Percentiles rank a stretch among this genome's conserved stretches.
These are phyloP conservation scores for Acrocalymma vagum DNA, from an alignment of 2,329 filamentous ascomycete species.

Conservation along the genomic window DNA sequence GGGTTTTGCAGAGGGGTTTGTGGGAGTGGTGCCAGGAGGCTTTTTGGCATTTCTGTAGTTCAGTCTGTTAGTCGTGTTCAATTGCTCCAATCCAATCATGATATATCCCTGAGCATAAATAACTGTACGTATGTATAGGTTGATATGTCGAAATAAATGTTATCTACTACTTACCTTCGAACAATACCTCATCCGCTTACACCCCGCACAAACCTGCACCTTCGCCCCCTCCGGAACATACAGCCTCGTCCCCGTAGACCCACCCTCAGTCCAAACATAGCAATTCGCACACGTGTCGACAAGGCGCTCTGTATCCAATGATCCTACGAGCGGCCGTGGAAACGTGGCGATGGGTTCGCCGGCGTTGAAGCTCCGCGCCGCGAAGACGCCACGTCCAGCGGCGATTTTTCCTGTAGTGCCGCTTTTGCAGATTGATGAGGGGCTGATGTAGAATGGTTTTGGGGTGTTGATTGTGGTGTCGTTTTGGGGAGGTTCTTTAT, in stretches of 20 bases:
- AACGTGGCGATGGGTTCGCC: slow-evolving; percentile 61
- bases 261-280: slow-evolving; percentile 53
- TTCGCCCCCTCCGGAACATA: slow-evolving; percentile 41
- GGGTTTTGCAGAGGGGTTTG: slow-evolving; percentile 67
- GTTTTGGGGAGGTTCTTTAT: slow-evolving; percentile 1
- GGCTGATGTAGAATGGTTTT: slow-evolving; percentile 29
- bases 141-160: background rate
- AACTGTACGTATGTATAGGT: background rate
- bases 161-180: slow-evolving; percentile 58
- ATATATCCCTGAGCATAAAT: background rate
- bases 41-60: slow-evolving; percentile 49
- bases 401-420: slow-evolving; percentile 54
- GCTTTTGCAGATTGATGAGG: slow-evolving; percentile 29
- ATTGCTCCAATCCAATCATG: background rate
- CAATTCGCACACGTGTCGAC: slow-evolving; percentile 67
- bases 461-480: background rate
- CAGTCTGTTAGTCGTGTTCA: slow-evolving; percentile 1
- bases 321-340: slow-evolving; percentile 61
- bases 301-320: slow-evolving; percentile 62
- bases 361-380: slow-evolving; percentile 55
- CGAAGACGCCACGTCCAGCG: slow-evolving; percentile 69
- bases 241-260: slow-evolving; percentile 37
- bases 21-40: slow-evolving; percentile 67
- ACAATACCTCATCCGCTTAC: slow-evolving; percentile 67
- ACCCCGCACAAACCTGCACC: slow-evolving; percentile 66